Conservation (phyloP, 1,284 basidiomycete genomes). For the Pseudozyma sp. region DNA sequence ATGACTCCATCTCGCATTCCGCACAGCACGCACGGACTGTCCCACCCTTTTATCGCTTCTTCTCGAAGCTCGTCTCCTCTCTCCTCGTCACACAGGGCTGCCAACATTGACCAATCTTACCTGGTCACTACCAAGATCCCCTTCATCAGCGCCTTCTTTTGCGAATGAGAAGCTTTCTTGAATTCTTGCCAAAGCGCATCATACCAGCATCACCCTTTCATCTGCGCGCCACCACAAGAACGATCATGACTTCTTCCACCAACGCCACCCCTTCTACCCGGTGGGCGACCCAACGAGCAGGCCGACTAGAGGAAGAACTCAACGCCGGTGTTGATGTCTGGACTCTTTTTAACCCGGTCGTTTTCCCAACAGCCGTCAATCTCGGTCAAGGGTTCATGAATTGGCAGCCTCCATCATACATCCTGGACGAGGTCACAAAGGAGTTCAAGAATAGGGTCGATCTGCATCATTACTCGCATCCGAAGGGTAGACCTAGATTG, state of each 20-base stretch:
- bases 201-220: background rate
- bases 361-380: slow-evolving; percentile 66
- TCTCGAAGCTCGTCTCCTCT: too few species aligned
- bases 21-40: too few species aligned
- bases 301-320: slow-evolving; percentile 57
- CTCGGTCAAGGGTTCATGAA: slow-evolving; percentile 69
- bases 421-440: slow-evolving; percentile 47
- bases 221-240: slow-evolving; percentile 3
- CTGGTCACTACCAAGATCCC: too few species aligned
- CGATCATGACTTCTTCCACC: slow-evolving; percentile 30
- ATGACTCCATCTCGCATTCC: too few species aligned
- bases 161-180: slow-evolving; percentile 24
- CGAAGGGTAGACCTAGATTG: slow-evolving; percentile 62
- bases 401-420: slow-evolving; percentile 62
- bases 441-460: slow-evolving; percentile 52
- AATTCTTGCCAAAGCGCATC: slow-evolving; percentile 7
- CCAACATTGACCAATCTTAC: too few species aligned
- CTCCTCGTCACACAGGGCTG: too few species aligned
- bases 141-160: too few species aligned
- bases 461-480: slow-evolving; percentile 67
- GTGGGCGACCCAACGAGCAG: slow-evolving; percentile 40
- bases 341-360: slow-evolving; percentile 65
- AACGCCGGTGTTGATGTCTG: slow-evolving; percentile 64
- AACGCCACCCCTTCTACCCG: slow-evolving; percentile 19
- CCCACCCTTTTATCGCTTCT: too few species aligned